Percentiles rank a stretch among this genome's conserved stretches.
Evolutionary conservation across 2,329 filamentous ascomycete genomes (phyloP).

Genomic region (Arthroderma sp.): DNA sequence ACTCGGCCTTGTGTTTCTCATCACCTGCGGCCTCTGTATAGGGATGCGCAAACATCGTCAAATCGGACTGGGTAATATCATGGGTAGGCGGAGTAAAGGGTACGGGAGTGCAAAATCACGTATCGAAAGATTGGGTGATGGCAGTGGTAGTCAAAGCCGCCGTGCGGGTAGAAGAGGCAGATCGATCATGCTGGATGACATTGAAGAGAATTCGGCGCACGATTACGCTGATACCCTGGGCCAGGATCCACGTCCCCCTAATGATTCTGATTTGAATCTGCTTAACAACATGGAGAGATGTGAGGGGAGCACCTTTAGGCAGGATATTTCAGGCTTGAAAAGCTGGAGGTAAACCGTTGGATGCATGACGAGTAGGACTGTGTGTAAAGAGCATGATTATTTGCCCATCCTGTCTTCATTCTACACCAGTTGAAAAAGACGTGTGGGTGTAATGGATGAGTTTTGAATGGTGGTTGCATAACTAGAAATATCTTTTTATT

Average conservation of each 20-base stretch:
- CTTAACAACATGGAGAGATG: constrained; percentile 18
- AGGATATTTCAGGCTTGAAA: constrained; percentile 26
- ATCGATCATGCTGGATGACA: constrained; percentile 19
- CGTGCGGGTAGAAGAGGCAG: constrained; percentile 12
- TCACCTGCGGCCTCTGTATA: constrained; percentile 26
- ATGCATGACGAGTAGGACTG: background rate
- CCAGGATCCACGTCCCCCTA: constrained; percentile 5
- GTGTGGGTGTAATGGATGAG: no score
- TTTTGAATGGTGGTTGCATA: no score
- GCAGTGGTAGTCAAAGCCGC: constrained; percentile 12
- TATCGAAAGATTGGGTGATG: constrained; percentile 20
- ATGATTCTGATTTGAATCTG: constrained; percentile 15
- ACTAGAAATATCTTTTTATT: no score
- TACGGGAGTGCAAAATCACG: constrained; percentile 26
- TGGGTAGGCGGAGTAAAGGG: constrained; percentile 22
- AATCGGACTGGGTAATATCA: constrained; percentile 25
- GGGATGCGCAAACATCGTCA: constrained; percentile 29
- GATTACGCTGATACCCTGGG: constrained; percentile 14
- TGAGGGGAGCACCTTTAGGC: constrained; percentile 21
- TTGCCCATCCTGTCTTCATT: no score
- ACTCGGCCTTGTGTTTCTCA: constrained; percentile 23
- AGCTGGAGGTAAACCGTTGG: constrained; percentile 17
- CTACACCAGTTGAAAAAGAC: no score
- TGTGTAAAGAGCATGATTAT: background rate
- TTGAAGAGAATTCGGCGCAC: constrained; percentile 12